Evolutionary conservation across 2,329 filamentous ascomycete genomes (phyloP).

Genomic region (Amphichorda felina): DNA sequence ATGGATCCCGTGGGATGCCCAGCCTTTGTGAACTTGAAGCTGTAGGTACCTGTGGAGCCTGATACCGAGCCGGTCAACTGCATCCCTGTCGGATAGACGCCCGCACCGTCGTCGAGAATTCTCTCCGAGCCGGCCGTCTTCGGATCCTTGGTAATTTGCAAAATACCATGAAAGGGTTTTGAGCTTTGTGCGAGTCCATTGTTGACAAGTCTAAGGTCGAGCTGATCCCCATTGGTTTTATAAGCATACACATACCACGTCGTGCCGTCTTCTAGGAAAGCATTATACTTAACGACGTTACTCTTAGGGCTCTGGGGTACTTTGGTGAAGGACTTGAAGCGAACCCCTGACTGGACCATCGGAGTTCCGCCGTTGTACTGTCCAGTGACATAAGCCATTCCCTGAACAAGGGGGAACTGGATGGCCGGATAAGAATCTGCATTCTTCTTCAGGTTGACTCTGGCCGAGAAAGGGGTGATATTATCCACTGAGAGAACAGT

Average conservation of each 20-base stretch:
- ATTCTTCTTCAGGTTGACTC: slow-evolving; percentile 53
- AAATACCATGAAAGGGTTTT: slow-evolving; percentile 58
- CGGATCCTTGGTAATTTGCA: slow-evolving; percentile 77
- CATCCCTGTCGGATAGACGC: slow-evolving; percentile 48
- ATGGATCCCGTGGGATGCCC: slow-evolving; percentile 53
- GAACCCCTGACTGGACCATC: slow-evolving; percentile 60
- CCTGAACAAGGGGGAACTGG: slow-evolving; percentile 75
- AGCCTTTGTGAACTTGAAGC: slow-evolving; percentile 55
- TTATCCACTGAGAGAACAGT: slow-evolving; percentile 44
- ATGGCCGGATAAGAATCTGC: slow-evolving; percentile 42
- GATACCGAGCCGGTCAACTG: slow-evolving; percentile 48
- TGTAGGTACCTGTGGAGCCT: slow-evolving; percentile 57
- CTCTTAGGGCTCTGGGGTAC: slow-evolving; percentile 41
- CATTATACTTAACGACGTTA: slow-evolving; percentile 64
- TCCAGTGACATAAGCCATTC: slow-evolving; percentile 81
- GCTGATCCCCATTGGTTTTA: slow-evolving; percentile 41
- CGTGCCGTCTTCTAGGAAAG: slow-evolving; percentile 60
- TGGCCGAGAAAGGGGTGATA: slow-evolving; percentile 45
- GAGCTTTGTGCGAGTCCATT: slow-evolving; percentile 54
- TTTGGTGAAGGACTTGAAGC: slow-evolving; percentile 56
- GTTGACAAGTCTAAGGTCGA: slow-evolving; percentile 57
- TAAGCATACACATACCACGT: slow-evolving; percentile 76
- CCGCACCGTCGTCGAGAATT: slow-evolving; percentile 66
- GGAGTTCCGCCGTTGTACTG: slow-evolving; percentile 62
- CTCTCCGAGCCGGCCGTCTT: slow-evolving; percentile 42